Evolutionary conservation across 345 rosid species (phyloP).

Genomic region (Eucalyptus viminalis): DNA sequence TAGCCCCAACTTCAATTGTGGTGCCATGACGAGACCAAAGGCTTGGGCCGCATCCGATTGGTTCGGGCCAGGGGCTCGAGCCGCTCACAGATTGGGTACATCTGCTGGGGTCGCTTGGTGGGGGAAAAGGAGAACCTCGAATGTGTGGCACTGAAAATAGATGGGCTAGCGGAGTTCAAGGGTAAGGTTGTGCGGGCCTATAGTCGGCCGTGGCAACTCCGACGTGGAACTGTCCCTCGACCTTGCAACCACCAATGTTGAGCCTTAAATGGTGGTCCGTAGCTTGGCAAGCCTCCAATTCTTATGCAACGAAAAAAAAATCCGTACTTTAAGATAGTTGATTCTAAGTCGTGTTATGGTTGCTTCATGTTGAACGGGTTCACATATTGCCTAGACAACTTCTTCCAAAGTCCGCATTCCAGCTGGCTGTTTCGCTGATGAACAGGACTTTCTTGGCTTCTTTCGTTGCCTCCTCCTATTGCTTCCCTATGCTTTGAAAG

Average conservation of each 20-base stretch:
- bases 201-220: conserved; percentile 40
- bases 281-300: conserved; percentile 6
- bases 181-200: conserved; percentile 23
- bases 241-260: conserved; percentile 25
- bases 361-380: conserved; percentile 3
- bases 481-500: not conserved
- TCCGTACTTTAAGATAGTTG: not conserved
- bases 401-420: conserved; percentile 47
- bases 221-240: conserved; percentile 25
- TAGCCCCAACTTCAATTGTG: too few species aligned
- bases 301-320: not conserved
- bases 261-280: conserved; percentile 30
- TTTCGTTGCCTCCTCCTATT: not conserved
- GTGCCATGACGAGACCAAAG: too few species aligned
- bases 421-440: conserved; percentile 35
- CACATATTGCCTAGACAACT: conserved; percentile 56
- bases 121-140: conserved; percentile 42
- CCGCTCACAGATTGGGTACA: not conserved
- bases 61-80: too few species aligned
- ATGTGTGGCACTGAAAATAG: conserved; percentile 21
- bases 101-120: conserved; percentile 32
- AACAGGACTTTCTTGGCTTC: not conserved
- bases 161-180: conserved; percentile 18
- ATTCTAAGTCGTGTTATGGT: not conserved
- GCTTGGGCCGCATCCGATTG: too few species aligned